A percentile compares a stretch with the other conserved stretches of the same genome.
phyloP scores from a whole-genome alignment of 345 rosid species.

The Eucalyptus camaldulensis region DNA sequence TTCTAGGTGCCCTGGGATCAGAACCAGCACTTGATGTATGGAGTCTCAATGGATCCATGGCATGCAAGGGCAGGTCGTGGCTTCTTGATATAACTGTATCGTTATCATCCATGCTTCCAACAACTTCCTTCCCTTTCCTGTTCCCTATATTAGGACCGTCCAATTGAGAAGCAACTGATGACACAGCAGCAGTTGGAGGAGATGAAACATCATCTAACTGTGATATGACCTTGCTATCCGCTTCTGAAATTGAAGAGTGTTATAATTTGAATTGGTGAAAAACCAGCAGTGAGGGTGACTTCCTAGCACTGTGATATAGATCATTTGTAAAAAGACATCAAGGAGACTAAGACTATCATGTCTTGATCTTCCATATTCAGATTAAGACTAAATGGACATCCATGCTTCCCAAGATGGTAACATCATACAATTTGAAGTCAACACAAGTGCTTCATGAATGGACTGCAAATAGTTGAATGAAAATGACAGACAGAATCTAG shows the following conservation, averaged over 20 bases:
- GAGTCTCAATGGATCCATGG: not conserved
- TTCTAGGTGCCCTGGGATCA: not conserved
- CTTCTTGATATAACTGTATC: not conserved
- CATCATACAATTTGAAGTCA: not conserved
- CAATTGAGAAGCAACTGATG: not conserved
- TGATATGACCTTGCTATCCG: not conserved
- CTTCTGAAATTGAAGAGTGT: not conserved
- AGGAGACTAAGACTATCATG: not conserved
- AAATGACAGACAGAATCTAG: not conserved
- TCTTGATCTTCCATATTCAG: too few relatives aligned
- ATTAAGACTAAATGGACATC: too few relatives aligned
- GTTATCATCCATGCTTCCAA: not conserved
- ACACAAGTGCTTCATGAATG: not conserved
- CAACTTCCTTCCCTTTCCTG: not conserved
- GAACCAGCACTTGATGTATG: not conserved
- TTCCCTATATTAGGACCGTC: not conserved
- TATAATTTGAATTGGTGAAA: not conserved
- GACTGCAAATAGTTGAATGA: not conserved
- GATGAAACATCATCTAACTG: not conserved
- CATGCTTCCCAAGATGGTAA: too few relatives aligned
- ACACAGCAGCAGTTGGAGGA: not conserved
- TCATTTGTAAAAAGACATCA: not conserved
- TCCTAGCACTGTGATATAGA: not conserved
- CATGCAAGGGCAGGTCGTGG: not conserved
- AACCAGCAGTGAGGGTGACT: not conserved